A percentile compares a stretch with the other conserved stretches of the same genome.
Conservation (phyloP, 129 eudicot genomes). For the Flaveria robusta region DNA sequence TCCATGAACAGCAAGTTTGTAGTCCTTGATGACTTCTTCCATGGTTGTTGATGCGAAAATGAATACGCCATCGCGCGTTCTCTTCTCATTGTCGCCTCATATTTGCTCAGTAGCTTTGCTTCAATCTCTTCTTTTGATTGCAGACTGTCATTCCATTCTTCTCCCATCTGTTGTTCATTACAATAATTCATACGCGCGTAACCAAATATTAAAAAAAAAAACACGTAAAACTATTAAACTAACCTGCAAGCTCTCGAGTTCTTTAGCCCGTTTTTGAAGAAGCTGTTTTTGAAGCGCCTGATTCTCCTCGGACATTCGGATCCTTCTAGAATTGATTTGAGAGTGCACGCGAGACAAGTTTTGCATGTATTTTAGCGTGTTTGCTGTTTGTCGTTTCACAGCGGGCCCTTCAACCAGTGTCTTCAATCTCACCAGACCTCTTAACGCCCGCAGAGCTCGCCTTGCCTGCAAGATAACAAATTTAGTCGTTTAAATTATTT, state of each 20-base stretch:
- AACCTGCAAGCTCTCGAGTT: slow-evolving; percentile 72
- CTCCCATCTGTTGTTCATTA: slow-evolving; percentile 59
- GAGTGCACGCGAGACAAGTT: slow-evolving; percentile 82
- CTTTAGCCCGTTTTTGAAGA: slow-evolving; percentile 80
- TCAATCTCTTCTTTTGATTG: slow-evolving; percentile 87
- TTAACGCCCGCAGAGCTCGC: slow-evolving; percentile 77
- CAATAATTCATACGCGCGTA: not conserved
- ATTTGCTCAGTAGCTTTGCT: slow-evolving; percentile 70
- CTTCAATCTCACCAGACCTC: slow-evolving; percentile 88
- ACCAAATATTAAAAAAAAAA: not conserved
- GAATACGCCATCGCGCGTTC: slow-evolving; percentile 95
- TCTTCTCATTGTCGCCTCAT: slow-evolving; percentile 88
- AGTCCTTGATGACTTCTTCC: slow-evolving; percentile 73
- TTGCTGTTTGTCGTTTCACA: slow-evolving; percentile 80
- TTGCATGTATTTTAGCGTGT: slow-evolving; percentile 85
- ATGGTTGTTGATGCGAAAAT: slow-evolving; percentile 90
- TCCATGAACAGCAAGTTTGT: slow-evolving; percentile 80
- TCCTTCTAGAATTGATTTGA: slow-evolving; percentile 78
- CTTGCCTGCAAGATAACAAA: slow-evolving; percentile 54
- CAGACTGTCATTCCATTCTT: slow-evolving; percentile 77
- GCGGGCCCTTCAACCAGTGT: slow-evolving; percentile 77
- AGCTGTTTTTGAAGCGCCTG: slow-evolving; percentile 83
- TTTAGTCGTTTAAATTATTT: not conserved
- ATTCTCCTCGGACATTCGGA: slow-evolving; percentile 88
- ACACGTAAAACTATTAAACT: not conserved